Base-by-base conservation (phyloP, 768 basidiomycete species). In the Coprinopsis marcescibilis region DNA sequence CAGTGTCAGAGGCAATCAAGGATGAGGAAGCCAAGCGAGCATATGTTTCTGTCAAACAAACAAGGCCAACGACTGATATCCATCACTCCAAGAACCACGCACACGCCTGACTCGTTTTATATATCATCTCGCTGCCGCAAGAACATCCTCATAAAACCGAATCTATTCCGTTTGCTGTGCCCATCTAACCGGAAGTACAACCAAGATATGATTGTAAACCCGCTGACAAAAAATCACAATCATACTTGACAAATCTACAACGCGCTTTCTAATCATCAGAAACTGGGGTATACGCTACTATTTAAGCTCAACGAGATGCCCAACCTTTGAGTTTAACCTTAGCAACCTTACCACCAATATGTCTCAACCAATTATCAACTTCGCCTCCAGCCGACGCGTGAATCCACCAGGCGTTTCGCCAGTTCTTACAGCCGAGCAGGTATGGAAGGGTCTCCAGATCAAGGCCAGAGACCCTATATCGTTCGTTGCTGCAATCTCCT, bases 321-420 rank as follows among this genome's bases (percentile, higher is more conserved):
- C 8, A n/a, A n/a, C n/a, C 29, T 8, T 32, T 32, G 8, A 32
- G 29, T 8, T 8, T 8, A 36, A 17, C 19, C 35, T 36, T 7
- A 36, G 35, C 12, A 13, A 17, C 8, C 12, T 17, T 11, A 36
- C 19, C 6, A 36, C 6, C 7, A 7, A 11, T 36, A 6, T 13
- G 8, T 36, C 35, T 11, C 19, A 11, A 13, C 35, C 10, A 11
- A 7, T 36, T 17, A 55, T 36, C 11, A 50, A 50, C 43, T 44
- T 56, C 35, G 55, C 55, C 10, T 41, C 42, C 29, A 54, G 45
- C 33, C 52, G 55, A 32, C 43, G 14, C n/a, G 53, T 56, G 20
- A 56, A 56, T 25, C 55, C 55, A 26, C 48, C 40, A 4, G 48
- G 48, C 3, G 55, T 43, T 2, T 19, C 44, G 14, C 45, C 48